Conservation (phyloP, 495 filamentous ascomycete species). For the Trypethelium eluteriae region DNA sequence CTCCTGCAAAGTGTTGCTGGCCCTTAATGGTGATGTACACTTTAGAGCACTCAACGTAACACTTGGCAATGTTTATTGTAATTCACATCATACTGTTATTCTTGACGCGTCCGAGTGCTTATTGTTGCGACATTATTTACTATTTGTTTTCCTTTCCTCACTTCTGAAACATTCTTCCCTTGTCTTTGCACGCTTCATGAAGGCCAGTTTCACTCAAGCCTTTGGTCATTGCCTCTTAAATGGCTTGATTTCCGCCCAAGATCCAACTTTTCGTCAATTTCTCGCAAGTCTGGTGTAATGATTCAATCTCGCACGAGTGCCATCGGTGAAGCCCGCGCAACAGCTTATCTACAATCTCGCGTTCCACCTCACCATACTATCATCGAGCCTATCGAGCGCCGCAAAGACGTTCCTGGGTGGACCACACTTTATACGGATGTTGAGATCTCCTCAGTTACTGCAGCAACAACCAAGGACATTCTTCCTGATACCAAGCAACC, state of each 20-base stretch:
- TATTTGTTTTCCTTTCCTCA: background rate
- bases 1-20: background rate
- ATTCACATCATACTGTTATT: background rate
- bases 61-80: background rate
- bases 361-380: background rate
- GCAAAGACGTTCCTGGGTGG: conserved; percentile 7
- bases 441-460: background rate
- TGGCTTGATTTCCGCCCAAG: too few species aligned
- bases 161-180: background rate
- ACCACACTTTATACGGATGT: background rate
- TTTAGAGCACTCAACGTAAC: background rate
- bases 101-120: background rate
- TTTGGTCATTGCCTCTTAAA: too few species aligned
- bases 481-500: background rate
- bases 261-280: too few species aligned
- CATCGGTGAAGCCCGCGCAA: background rate
- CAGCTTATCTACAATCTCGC: background rate
- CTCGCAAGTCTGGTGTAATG: background rate
- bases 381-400: background rate
- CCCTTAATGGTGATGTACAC: background rate
- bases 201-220: background rate
- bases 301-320: background rate
- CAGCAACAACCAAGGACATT: background rate
- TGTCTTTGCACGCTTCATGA: background rate
- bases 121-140: background rate